phyloP scores from a whole-genome alignment of 2,329 filamentous ascomycete genomes.

The Ploettnerulaceae sp. region DNA sequence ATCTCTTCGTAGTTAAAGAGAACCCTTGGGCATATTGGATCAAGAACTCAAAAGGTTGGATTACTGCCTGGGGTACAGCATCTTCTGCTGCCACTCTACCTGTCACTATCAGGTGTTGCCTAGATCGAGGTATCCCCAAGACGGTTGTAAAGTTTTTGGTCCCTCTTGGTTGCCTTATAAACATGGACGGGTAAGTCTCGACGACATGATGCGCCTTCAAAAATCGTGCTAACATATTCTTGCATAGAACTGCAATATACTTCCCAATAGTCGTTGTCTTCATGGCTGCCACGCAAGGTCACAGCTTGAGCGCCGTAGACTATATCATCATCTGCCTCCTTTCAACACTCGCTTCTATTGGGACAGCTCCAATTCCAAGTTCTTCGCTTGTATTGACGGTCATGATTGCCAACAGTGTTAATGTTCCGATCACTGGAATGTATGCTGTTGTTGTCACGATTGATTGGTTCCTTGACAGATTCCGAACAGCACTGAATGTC shows the following conservation, averaged over 20 bases:
- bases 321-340: conserved; percentile 6
- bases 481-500: conserved; percentile 5
- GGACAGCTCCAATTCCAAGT: conserved; percentile 2
- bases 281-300: conserved; percentile 4
- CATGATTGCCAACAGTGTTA: conserved; percentile 6
- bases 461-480: conserved; percentile 7
- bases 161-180: conserved; percentile 4
- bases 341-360: conserved; percentile 6
- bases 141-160: conserved; percentile 2
- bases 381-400: conserved; percentile 7
- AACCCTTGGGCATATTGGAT: conserved; percentile 7
- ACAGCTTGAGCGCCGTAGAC: neutral
- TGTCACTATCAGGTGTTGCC: conserved; percentile 1
- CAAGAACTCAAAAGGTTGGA: conserved; percentile 5
- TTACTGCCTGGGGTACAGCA: conserved; percentile 5
- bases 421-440: conserved; percentile 4
- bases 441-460: conserved; percentile 3
- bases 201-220: neutral
- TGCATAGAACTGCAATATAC: conserved; percentile 4
- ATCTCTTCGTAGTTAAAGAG: neutral
- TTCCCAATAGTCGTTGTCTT: conserved; percentile 5
- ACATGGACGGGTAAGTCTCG: conserved; percentile 10
- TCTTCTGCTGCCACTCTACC: conserved; percentile 4
- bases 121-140: neutral
- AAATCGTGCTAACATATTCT: neutral